phyloP scores from a whole-genome alignment of 257 asterid species.

The Euphrasia confusa region DNA sequence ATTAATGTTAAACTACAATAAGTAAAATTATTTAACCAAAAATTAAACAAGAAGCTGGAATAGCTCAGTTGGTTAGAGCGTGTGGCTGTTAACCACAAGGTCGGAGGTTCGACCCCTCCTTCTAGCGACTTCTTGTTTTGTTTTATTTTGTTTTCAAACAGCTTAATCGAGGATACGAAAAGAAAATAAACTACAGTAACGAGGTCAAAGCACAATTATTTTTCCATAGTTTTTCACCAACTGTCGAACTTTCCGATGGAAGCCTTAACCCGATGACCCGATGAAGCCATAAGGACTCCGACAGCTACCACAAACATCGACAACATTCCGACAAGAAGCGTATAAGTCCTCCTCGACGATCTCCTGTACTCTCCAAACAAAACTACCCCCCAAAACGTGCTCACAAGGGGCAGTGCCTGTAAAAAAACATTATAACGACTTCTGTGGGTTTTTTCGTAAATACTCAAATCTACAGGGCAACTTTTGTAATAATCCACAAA shows the following conservation, averaged over 20 bases:
- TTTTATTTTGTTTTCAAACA: no score
- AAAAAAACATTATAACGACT: slow-evolving; percentile 29
- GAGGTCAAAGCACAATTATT: no score
- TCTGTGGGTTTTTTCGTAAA: background rate
- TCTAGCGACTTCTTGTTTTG: slow-evolving; percentile 33
- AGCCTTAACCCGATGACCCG: slow-evolving; percentile 50
- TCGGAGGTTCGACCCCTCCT: slow-evolving; percentile 90
- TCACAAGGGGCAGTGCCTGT: slow-evolving; percentile 63
- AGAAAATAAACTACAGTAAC: no score
- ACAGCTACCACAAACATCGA: slow-evolving; percentile 79
- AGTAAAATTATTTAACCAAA: no score
- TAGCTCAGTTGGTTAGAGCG: slow-evolving; percentile 99
- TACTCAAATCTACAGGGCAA: no score
- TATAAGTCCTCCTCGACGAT: slow-evolving; percentile 70
- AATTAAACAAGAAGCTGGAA: slow-evolving; percentile 79
- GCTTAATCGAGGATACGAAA: no score
- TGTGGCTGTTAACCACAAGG: slow-evolving; percentile 99
- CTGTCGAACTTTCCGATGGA: no score
- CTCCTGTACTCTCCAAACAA: slow-evolving; percentile 78
- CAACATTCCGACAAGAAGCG: slow-evolving; percentile 59
- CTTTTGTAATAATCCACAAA: background rate
- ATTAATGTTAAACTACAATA: no score
- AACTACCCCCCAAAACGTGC: slow-evolving; percentile 87
- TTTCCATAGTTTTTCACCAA: no score
- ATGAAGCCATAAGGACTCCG: slow-evolving; percentile 79